phyloP scores from a whole-genome alignment of 352 stramenopile genomes.

The Pythium biforme region DNA sequence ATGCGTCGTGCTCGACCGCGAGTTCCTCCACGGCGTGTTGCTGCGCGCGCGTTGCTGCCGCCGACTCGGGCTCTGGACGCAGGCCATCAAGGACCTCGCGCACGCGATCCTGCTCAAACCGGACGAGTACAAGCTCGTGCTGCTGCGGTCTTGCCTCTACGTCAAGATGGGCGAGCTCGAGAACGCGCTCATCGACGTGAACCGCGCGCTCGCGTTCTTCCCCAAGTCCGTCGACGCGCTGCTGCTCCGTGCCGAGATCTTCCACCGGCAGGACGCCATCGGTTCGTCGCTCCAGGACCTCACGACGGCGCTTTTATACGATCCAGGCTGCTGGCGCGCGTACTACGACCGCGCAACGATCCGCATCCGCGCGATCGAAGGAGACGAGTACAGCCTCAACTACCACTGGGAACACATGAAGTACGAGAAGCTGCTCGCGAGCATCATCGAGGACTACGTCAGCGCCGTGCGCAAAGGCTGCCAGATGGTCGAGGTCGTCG shows the following conservation, averaged over 20 bases:
- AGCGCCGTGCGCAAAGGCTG: slow-evolving; percentile 71
- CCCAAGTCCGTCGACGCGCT: slow-evolving; percentile 68
- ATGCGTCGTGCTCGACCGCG: slow-evolving; percentile 64
- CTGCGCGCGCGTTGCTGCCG: slow-evolving; percentile 67
- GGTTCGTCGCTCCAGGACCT: slow-evolving; percentile 61
- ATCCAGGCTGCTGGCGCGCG: slow-evolving; percentile 73
- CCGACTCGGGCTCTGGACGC: slow-evolving; percentile 66
- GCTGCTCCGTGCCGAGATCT: slow-evolving; percentile 66
- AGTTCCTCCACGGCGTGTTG: slow-evolving; percentile 56
- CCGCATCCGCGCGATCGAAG: slow-evolving; percentile 61
- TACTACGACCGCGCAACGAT: slow-evolving; percentile 78
- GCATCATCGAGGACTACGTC: slow-evolving; percentile 75
- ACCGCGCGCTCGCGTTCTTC: slow-evolving; percentile 53
- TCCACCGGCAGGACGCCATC: slow-evolving; percentile 44
- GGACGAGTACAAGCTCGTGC: slow-evolving; percentile 53
- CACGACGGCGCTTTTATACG: slow-evolving; percentile 50
- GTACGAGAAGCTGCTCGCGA: slow-evolving; percentile 58
- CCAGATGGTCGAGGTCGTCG: slow-evolving; percentile 67
- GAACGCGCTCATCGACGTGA: slow-evolving; percentile 57
- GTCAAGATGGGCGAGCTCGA: slow-evolving; percentile 54
- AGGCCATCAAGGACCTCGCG: slow-evolving; percentile 67
- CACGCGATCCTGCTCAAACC: slow-evolving; percentile 47
- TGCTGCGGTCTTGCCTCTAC: slow-evolving; percentile 58
- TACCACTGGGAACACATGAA: slow-evolving; percentile 73
- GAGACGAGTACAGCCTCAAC: slow-evolving; percentile 52